Evolutionary conservation across 345 rosid species (phyloP), one percentile per base, ranked within the genome.

Genomic region (Kandelia obovata): DNA sequence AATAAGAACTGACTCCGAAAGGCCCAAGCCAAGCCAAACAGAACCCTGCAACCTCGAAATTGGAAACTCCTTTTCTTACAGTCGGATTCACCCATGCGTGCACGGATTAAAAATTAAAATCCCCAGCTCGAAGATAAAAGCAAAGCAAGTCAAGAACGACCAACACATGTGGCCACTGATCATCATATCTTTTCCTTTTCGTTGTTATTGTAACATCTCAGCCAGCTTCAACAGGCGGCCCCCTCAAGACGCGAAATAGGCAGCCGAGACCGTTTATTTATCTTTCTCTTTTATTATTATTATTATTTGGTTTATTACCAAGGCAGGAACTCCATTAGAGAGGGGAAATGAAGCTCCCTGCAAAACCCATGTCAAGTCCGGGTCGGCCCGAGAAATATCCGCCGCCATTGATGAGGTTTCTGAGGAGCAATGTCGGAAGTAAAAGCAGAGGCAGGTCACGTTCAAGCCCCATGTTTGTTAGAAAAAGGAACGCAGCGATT

Each of bases 371-470:
- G 26, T 87, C 92, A 1, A 93, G 98, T 73, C 98, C 98, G 76
- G 92, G 97, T 73, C 94, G 97, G 75, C 58, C 92, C 0, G 97
- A 93, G 70, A 93, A 85, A 78, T 87, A 84, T 67, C 97, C 98
- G 55, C 91, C 98, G 52, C 90, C 92, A 16, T 80, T 91, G 67
- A 84, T 91, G 98, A 81, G 91, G 81, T 88, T 88, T 77, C 74
- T 91, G 64, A 81, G 92, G 35, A 89, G 85, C 72, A 91, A 80
- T 73, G 84, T 58, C 37, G 89, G 88, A 5, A 85, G 92, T 79
- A 82, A 81, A 72, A 89, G 96, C 79, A 84, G 87, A 70, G 89
- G 98, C 17, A 76, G 88, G 81, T 84, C 94, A 30, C 88, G 94
- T 58, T 78, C 92, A n/a, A 93, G 97, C 59, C 97, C 97, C 21